Evolutionary conservation across 1,139 yeast genomes (phyloP).

Genomic region (Kurtzmaniella quercitrusa): DNA sequence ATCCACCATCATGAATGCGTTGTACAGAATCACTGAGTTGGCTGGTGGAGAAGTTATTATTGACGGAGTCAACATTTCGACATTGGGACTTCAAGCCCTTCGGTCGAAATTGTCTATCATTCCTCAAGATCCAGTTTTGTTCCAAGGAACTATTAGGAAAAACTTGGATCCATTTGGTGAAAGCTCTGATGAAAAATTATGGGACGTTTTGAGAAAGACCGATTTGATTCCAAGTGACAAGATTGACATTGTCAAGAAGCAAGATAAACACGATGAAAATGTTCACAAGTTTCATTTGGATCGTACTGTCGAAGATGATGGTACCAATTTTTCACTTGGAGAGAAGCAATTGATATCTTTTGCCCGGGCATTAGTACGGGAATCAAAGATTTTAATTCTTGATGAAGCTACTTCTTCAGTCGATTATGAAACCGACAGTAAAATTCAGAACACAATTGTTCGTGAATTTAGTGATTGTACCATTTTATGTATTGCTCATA

Average conservation of each 20-base stretch:
- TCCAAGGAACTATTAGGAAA: conserved; percentile 60
- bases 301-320: conserved; percentile 37
- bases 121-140: conserved; percentile 77
- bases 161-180: conserved; percentile 63
- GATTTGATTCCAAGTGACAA: conserved; percentile 21
- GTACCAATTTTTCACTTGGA: conserved; percentile 37
- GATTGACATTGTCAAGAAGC: conserved; percentile 9
- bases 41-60: conserved; percentile 48
- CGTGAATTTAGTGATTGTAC: conserved; percentile 34
- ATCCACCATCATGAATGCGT: conserved; percentile 62
- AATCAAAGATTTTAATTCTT: conserved; percentile 32
- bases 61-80: conserved; percentile 58
- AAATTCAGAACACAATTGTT: conserved; percentile 32
- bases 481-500: conserved; percentile 39
- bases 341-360: conserved; percentile 40
- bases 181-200: conserved; percentile 26
- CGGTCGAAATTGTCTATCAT: conserved; percentile 63
- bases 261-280: conserved; percentile 8
- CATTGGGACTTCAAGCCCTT: conserved; percentile 52
- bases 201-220: conserved; percentile 33
- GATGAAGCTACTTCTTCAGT: conserved; percentile 44
- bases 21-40: conserved; percentile 59
- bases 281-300: conserved; percentile 30
- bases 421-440: conserved; percentile 41
- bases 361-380: conserved; percentile 38